phyloP scores from a whole-genome alignment of 192 early-diverging fungal genomes.

The Fimicolochytrium jonesii region DNA sequence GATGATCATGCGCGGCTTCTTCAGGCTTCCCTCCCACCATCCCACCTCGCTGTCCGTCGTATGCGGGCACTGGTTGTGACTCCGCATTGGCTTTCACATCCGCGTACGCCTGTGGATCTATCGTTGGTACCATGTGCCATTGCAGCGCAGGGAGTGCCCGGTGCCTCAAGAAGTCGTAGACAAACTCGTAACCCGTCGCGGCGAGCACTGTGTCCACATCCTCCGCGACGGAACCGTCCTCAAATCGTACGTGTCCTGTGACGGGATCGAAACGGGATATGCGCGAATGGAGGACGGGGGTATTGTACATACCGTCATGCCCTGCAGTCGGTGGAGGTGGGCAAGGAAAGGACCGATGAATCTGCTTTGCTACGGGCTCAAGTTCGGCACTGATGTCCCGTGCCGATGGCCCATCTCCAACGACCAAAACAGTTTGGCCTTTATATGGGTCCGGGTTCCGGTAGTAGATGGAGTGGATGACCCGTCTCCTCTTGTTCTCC shows the following conservation, averaged over 20 bases:
- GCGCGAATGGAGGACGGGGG: not conserved
- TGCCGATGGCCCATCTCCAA: constrained; percentile 82
- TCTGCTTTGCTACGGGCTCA: constrained; percentile 80
- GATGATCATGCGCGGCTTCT: no score
- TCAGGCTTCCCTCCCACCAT: no score
- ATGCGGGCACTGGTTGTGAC: no score
- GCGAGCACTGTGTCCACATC: constrained; percentile 49
- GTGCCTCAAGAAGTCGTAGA: constrained; percentile 53
- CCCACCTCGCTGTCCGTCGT: no score
- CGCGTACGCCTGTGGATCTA: no score
- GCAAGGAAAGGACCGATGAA: not conserved
- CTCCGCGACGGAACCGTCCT: not conserved
- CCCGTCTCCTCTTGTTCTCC: not conserved
- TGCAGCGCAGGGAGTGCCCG: constrained; percentile 9
- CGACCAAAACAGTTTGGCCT: constrained; percentile 94
- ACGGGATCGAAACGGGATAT: not conserved
- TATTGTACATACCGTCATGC: no score
- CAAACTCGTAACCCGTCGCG: constrained; percentile 64
- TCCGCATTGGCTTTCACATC: no score
- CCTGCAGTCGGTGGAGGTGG: not conserved
- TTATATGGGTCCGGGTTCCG: constrained; percentile 95
- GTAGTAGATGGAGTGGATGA: constrained; percentile 36
- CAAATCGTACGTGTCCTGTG: constrained; percentile 8
- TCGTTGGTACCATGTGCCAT: not conserved
- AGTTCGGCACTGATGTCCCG: constrained; percentile 92